A percentile compares a stretch with the other conserved stretches of the same genome.
phyloP scores from a whole-genome alignment of 257 asterid species.

The Schizonepeta tenuifolia region DNA sequence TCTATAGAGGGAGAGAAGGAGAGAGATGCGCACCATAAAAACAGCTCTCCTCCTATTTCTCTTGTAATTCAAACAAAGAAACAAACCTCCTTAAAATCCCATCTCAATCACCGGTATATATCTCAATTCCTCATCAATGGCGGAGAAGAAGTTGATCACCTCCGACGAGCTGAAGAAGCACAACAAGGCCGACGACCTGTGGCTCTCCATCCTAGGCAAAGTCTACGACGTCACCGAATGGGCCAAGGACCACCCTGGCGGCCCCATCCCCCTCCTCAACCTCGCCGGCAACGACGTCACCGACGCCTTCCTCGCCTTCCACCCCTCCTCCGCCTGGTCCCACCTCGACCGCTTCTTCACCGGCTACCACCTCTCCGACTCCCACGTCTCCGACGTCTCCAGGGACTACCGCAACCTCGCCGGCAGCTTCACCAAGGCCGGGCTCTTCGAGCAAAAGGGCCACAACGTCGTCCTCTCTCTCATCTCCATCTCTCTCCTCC shows the following conservation, averaged over 20 bases:
- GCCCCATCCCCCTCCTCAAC: constrained; percentile 47
- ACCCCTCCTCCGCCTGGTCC: constrained; percentile 51
- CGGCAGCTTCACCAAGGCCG: constrained; percentile 38
- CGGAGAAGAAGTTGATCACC: constrained; percentile 42
- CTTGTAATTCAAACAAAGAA: too few species aligned
- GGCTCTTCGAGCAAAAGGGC: constrained; percentile 56
- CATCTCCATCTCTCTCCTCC: constrained; percentile 27
- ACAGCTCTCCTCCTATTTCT: not conserved
- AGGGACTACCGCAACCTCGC: constrained; percentile 46
- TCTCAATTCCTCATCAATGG: constrained; percentile 41
- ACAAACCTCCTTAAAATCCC: too few species aligned
- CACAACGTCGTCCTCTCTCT: constrained; percentile 48
- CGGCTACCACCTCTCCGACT: constrained; percentile 44
- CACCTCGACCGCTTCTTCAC: constrained; percentile 37
- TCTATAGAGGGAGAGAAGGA: not conserved
- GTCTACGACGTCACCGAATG: constrained; percentile 56
- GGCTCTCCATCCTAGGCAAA: constrained; percentile 63
- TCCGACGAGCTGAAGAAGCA: constrained; percentile 55
- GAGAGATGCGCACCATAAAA: not conserved
- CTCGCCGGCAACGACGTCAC: constrained; percentile 59
- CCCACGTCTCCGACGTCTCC: constrained; percentile 47
- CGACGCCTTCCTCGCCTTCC: constrained; percentile 61
- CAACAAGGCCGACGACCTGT: constrained; percentile 43
- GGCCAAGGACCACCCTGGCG: constrained; percentile 58
- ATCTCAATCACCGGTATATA: too few species aligned